phyloP scores from a whole-genome alignment of 1,284 basidiomycete species.

The Ustilago trichophora region DNA sequence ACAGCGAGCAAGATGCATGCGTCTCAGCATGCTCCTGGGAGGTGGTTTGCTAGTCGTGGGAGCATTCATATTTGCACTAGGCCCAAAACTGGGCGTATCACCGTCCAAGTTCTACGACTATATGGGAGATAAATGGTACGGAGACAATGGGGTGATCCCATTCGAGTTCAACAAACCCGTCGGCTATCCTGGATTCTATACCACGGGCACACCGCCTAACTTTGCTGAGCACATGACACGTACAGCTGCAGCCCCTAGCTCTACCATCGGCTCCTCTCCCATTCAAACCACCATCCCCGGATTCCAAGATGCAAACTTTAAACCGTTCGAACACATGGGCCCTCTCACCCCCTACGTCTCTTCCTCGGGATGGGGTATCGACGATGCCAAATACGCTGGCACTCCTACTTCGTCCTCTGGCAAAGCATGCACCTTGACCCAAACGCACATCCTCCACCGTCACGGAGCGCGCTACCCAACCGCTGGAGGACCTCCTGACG shows the following conservation, averaged over 20 bases:
- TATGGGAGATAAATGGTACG: conserved; percentile 50
- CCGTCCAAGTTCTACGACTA: conserved; percentile 33
- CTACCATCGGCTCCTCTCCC: conserved; percentile 51
- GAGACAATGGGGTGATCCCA: conserved; percentile 23
- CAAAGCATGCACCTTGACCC: conserved; percentile 46
- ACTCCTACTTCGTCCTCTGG: conserved; percentile 30
- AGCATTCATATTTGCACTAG: conserved; percentile 55
- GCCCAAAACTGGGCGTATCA: conserved; percentile 30
- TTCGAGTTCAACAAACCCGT: conserved; percentile 56
- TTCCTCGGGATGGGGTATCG: conserved; percentile 54
- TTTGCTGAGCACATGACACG: conserved; percentile 58
- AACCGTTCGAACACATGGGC: conserved; percentile 64
- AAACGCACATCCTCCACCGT: conserved; percentile 63
- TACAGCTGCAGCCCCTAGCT: conserved; percentile 28
- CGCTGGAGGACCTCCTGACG: conserved; percentile 28
- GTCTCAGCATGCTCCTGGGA: conserved; percentile 14
- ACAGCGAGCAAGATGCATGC: conserved; percentile 26
- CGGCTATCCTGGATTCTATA: conserved; percentile 59
- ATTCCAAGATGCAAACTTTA: conserved; percentile 44
- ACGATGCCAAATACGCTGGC: conserved; percentile 53
- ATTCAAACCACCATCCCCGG: conserved; percentile 58
- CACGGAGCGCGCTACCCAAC: conserved; percentile 64
- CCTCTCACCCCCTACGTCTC: conserved; percentile 62
- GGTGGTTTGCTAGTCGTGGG: conserved; percentile 37
- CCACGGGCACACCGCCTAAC: conserved; percentile 50